Evolutionary conservation across 345 rosid species (phyloP).

Genomic region (Dovyalis caffra): DNA sequence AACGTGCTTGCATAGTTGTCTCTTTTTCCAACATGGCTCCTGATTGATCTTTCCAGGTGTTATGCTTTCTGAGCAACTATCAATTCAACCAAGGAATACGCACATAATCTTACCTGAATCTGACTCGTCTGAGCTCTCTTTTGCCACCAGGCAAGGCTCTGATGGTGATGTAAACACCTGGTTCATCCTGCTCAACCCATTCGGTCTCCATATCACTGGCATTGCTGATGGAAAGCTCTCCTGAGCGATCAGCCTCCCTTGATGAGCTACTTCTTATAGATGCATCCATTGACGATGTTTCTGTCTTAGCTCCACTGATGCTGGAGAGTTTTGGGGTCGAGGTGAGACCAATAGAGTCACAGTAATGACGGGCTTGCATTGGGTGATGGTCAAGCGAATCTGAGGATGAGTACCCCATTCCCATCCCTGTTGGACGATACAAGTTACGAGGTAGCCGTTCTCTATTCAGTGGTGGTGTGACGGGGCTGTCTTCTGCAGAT

Average conservation of each 20-base stretch:
- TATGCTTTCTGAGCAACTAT: background rate
- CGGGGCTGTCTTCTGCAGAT: constrained; percentile 29
- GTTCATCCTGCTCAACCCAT: constrained; percentile 41
- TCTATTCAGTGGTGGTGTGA: constrained; percentile 36
- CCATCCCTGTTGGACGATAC: constrained; percentile 31
- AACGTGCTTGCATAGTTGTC: background rate
- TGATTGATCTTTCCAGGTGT: constrained; percentile 4
- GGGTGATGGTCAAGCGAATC: constrained; percentile 34
- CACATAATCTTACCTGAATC: constrained; percentile 29
- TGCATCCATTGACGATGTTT: constrained; percentile 74
- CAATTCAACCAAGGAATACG: background rate
- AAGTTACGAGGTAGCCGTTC: constrained; percentile 58
- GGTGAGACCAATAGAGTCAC: constrained; percentile 65
- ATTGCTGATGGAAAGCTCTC: constrained; percentile 36
- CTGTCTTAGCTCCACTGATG: constrained; percentile 88
- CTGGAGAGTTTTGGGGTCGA: constrained; percentile 95
- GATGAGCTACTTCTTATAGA: constrained; percentile 32
- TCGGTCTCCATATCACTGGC: constrained; percentile 39
- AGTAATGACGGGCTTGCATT: constrained; percentile 26
- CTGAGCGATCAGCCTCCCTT: constrained; percentile 36
- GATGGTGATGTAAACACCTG: constrained; percentile 36
- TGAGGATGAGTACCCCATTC: constrained; percentile 26
- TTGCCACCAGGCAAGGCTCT: constrained; percentile 35
- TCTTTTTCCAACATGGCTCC: background rate
- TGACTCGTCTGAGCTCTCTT: constrained; percentile 36